These are phyloP conservation scores for Pseudogymnoascus sp. DNA, from an alignment of 2,329 filamentous ascomycete species.

Conservation along the genomic window DNA sequence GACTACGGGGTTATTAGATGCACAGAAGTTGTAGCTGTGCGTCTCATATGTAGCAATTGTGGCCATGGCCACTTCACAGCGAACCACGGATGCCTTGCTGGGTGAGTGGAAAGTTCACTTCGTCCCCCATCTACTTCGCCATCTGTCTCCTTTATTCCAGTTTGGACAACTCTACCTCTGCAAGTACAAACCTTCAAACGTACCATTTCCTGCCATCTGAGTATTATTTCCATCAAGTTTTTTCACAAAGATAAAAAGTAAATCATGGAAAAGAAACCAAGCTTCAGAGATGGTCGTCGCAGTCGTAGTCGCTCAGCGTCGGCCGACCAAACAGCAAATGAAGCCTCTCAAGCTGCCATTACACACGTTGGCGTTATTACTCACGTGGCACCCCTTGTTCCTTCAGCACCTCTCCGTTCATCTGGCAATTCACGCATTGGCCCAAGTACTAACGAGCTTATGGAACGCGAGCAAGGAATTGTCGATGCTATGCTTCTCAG, in stretches of 20 bases:
- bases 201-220: neutral
- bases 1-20: neutral
- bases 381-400: neutral
- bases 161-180: neutral
- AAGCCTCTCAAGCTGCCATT: neutral
- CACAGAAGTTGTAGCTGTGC: neutral
- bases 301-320: neutral
- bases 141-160: neutral
- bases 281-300: neutral
- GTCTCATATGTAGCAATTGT: conserved; percentile 5
- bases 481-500: conserved; percentile 40
- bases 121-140: neutral
- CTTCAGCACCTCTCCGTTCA: neutral
- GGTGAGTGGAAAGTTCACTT: conserved; percentile 3
- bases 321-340: neutral
- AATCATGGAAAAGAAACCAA: neutral
- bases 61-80: conserved; percentile 1
- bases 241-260: neutral
- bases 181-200: neutral
- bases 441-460: conserved; percentile 14
- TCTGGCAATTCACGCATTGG: neutral
- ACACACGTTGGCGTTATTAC: neutral
- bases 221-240: neutral
- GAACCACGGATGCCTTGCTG: neutral
- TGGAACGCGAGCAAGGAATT: conserved; percentile 40